A percentile compares a stretch with the other conserved stretches of the same genome.
Conservation (phyloP, 2,329 filamentous ascomycete genomes). For the Claviceps citrina region DNA sequence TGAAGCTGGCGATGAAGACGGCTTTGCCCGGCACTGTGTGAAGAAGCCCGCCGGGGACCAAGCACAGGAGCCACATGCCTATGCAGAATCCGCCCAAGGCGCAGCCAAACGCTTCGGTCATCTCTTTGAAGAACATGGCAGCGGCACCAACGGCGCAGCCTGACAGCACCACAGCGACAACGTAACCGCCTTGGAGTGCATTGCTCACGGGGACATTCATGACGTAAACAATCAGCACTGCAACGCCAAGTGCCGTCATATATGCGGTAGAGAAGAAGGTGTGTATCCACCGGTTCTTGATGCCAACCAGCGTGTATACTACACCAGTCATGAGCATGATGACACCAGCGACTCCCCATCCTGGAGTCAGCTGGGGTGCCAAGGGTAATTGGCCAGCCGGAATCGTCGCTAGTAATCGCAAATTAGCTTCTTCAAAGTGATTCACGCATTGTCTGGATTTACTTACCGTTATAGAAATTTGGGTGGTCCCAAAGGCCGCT, state of each 20-base stretch:
- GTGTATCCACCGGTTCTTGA: constrained; percentile 67
- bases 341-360: constrained; percentile 61
- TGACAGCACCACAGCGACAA: constrained; percentile 61
- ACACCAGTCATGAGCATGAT: constrained; percentile 60
- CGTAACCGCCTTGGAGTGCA: constrained; percentile 70
- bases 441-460: not conserved
- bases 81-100: constrained; percentile 74
- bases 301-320: constrained; percentile 59
- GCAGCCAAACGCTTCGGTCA: constrained; percentile 70
- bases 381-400: constrained; percentile 49
- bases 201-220: constrained; percentile 64
- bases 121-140: constrained; percentile 65
- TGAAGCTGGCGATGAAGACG: constrained; percentile 62
- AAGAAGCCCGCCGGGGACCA: constrained; percentile 64
- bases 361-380: constrained; percentile 60
- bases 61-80: constrained; percentile 77
- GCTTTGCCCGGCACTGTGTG: constrained; percentile 44
- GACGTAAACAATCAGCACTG: constrained; percentile 75
- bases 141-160: constrained; percentile 59
- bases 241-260: constrained; percentile 55
- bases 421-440: constrained; percentile 1
- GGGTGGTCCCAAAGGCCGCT: constrained; percentile 13
- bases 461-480: constrained; percentile 21
- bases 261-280: constrained; percentile 69
- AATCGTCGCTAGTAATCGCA: constrained; percentile 25